Evolutionary conservation across 208 protist genomes (phyloP).

Genomic region (Crithidia fasciculata): DNA sequence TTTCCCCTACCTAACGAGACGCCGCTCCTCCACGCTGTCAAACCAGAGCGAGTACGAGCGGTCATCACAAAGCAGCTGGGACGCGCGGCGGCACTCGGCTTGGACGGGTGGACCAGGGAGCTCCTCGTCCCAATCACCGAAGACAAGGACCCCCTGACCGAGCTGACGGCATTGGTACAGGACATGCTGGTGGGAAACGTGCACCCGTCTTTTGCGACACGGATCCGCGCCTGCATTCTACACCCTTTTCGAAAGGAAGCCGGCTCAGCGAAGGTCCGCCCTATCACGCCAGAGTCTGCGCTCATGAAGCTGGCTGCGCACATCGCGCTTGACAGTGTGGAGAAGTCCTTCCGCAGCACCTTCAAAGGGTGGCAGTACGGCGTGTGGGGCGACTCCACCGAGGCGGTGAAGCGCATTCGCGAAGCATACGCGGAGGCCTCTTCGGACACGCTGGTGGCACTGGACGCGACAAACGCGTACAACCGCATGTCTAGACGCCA

Average conservation of each 20-base stretch:
- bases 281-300: slow-evolving; percentile 41
- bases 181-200: slow-evolving; percentile 37
- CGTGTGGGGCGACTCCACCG: slow-evolving; percentile 24
- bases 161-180: slow-evolving; percentile 19
- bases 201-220: slow-evolving; percentile 12
- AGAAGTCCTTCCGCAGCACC: neutral
- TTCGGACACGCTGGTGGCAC: slow-evolving; percentile 27
- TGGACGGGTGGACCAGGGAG: slow-evolving; percentile 41
- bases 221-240: slow-evolving; percentile 22
- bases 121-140: slow-evolving; percentile 27
- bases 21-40: neutral
- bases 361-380: slow-evolving; percentile 25
- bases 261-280: slow-evolving; percentile 20
- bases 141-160: slow-evolving; percentile 5
- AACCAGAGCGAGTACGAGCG: slow-evolving; percentile 6
- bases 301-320: slow-evolving; percentile 30
- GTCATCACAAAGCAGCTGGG: slow-evolving; percentile 16
- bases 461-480: slow-evolving; percentile 48
- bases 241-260: slow-evolving; percentile 32
- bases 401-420: slow-evolving; percentile 23
- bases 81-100: slow-evolving; percentile 20
- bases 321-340: slow-evolving; percentile 26
- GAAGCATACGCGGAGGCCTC: neutral
- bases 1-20: neutral
- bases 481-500: slow-evolving; percentile 13